phyloP scores from a whole-genome alignment of 2,329 filamentous ascomycete genomes.

The Hypoxylon sp. region DNA sequence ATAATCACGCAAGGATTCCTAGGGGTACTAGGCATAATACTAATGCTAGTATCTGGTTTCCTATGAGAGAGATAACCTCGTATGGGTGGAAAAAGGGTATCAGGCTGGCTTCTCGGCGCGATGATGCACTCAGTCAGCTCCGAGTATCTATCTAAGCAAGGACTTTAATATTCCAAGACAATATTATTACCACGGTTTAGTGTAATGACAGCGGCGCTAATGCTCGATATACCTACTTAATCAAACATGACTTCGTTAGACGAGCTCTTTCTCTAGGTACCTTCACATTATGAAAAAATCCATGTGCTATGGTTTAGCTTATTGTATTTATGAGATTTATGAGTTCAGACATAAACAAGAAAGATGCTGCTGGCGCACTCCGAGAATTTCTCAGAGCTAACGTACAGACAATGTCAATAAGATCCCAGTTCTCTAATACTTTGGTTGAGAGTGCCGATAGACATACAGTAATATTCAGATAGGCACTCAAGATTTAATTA shows the following conservation, averaged over 20 bases:
- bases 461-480: not conserved
- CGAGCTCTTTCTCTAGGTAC: not conserved
- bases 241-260: conserved; percentile 1
- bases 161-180: conserved; percentile 6
- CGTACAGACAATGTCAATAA: not conserved
- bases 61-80: conserved; percentile 15
- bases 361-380: not conserved
- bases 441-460: not conserved
- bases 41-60: conserved; percentile 21
- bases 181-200: conserved; percentile 8
- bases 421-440: not conserved
- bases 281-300: not conserved
- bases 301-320: not conserved
- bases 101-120: conserved; percentile 3
- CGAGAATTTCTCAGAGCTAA: not conserved
- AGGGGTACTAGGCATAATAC: conserved; percentile 18
- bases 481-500: not conserved
- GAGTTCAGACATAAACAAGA: not conserved
- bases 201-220: conserved; percentile 10
- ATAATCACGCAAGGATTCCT: conserved; percentile 8
- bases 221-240: conserved; percentile 16
- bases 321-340: not conserved
- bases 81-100: conserved; percentile 13
- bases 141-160: not conserved
- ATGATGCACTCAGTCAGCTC: conserved; percentile 14